Evolutionary conservation across 106 monocot species (phyloP).

Genomic region (Iris macrosiphon): DNA sequence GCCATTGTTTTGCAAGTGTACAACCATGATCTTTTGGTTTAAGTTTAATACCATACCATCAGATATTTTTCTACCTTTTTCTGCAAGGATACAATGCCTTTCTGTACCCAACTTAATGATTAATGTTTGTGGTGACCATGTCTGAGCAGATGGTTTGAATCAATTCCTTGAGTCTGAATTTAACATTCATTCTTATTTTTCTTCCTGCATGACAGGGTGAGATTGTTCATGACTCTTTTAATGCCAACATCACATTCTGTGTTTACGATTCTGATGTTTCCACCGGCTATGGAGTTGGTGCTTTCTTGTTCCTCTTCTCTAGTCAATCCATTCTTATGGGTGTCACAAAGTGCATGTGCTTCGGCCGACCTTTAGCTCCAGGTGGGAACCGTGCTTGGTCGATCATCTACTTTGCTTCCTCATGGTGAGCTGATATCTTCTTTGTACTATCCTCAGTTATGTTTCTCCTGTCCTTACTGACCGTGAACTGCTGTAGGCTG

Average conservation of each 20-base stretch:
- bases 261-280: conserved; percentile 85
- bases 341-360: conserved; percentile 90
- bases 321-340: conserved; percentile 64
- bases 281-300: conserved; percentile 83
- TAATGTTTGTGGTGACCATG: too few species aligned
- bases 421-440: conserved; percentile 68
- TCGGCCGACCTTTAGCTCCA: conserved; percentile 73
- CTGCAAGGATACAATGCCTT: too few species aligned
- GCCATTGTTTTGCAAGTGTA: too few species aligned
- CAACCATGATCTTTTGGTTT: too few species aligned
- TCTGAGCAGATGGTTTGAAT: too few species aligned
- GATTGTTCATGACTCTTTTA: conserved; percentile 33
- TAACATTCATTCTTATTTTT: too few species aligned
- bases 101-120: too few species aligned
- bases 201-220: conserved; percentile 37
- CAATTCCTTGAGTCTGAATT: too few species aligned
- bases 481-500: conserved; percentile 31
- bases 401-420: conserved; percentile 82
- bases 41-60: too few species aligned
- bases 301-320: conserved; percentile 73
- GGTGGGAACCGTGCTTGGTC: conserved; percentile 86
- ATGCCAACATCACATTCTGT: conserved; percentile 56
- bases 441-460: background rate
- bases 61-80: too few species aligned
- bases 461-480: background rate